phyloP scores from a whole-genome alignment of 1,284 basidiomycete genomes.

The Malassezia slooffiae region DNA sequence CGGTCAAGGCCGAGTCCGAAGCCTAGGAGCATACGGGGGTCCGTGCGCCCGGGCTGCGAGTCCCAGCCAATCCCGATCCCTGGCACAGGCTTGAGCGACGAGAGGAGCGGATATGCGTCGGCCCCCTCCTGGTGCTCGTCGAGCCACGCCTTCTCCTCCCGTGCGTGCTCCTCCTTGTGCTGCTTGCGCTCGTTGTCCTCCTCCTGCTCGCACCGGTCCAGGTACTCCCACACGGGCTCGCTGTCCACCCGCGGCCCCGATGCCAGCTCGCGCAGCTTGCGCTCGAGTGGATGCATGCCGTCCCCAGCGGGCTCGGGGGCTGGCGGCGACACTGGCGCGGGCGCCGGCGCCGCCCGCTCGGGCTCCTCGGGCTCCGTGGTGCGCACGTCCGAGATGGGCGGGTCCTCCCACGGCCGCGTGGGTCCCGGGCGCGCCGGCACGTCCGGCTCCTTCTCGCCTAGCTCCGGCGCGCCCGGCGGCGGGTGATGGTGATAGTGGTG shows the following conservation, averaged over 20 bases:
- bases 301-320: no score
- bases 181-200: constrained; percentile 20
- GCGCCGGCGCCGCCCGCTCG: no score
- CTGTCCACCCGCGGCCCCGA: constrained; percentile 39
- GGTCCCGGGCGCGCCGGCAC: constrained; percentile 13
- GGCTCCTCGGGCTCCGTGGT: not conserved
- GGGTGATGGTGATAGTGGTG: constrained; percentile 12
- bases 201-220: constrained; percentile 36
- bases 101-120: not conserved
- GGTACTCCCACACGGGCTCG: constrained; percentile 41
- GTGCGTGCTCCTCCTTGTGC: constrained; percentile 13
- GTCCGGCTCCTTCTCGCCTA: constrained; percentile 1
- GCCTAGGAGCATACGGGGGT: constrained; percentile 3
- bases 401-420: not conserved
- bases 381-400: constrained; percentile 1
- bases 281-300: constrained; percentile 10
- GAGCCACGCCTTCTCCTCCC: constrained; percentile 7
- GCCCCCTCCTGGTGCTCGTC: not conserved
- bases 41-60: not conserved
- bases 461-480: constrained; percentile 1
- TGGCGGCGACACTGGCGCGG: no score
- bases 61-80: no score
- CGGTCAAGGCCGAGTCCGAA: constrained; percentile 30
- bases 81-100: not conserved
- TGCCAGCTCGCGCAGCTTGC: constrained; percentile 18